Base-by-base conservation (phyloP, 2,329 filamentous ascomycete genomes). In the Aspergillus sp. region DNA sequence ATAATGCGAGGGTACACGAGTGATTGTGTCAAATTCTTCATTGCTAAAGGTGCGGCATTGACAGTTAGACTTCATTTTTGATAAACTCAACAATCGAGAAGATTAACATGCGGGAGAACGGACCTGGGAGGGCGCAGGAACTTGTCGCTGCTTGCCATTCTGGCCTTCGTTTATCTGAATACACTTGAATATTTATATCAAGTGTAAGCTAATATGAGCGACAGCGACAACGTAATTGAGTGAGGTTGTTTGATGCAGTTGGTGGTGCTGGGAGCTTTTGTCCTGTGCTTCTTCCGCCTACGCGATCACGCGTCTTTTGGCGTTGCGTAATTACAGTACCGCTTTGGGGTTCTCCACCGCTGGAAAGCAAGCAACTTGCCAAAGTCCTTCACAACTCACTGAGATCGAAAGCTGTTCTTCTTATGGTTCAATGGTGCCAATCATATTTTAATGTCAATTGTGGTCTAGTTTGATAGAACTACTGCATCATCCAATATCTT, bases 1-100 rank as follows among this genome's bases (percentile, higher is more conserved):
- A 81, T 97, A 98, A 58, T 77, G 69, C 3, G 86, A 88, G 19
- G 81, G 67, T 50, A 76, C 80, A 58, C 89, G 88, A 52, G 85
- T 79, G 21, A 84, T 66, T 15, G 72, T 68, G n/a, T 73, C 64
- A 60, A 75, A 71, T 65, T 78, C 71, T 41, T 78, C 70, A 53
- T 79, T 71, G 53, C 70, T 74, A 57, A 56, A 51, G 36, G 23
- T 6, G 5, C 19, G 38, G 8, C 8, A n/a, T 42, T 49, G 25
- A 48, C 21, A 21, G 32, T 62, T 47, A 61, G 56, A 41, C 19
- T 8, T 5, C 23, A 30, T 38, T 8, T 30, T 15, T 10, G 32
- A 38, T 23, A 11, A 30, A 25, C n/a, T 27, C 4, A 32, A 27
- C 8, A 38, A 30, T 42, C 15, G 21, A 19, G 30, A 15, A 23